Evolutionary conservation across 2,329 filamentous ascomycete genomes (phyloP), one percentile per base, ranked within the genome.

Genomic region (Fusarium pseudoanthophilum): DNA sequence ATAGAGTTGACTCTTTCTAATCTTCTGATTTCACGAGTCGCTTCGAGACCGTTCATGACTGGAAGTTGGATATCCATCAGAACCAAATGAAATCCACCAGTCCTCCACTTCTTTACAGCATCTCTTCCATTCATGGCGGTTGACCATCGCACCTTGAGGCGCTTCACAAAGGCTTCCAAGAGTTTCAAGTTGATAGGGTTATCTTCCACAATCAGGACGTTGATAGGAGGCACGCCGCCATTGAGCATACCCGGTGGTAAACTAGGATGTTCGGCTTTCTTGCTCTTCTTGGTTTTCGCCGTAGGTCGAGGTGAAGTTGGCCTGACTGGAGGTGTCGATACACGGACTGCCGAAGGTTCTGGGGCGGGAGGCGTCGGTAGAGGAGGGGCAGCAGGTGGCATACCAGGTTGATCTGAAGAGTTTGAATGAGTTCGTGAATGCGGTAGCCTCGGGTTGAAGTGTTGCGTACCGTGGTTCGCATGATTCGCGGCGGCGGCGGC

Each of bases 61-160:
- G 96, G 96, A 64, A 99, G 87, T 80, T 98, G 96, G 75, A 99
- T 98, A 81, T 99, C 96, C 96, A 99, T 99, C 61, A 99, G 86
- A 21, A 99, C 96, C 73, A 99, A 84, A 84, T 99, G 96, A 79
- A 97, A 98, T 2, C 96, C 96, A 40, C 96, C 96, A 9, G 89
- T 88, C 62, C 93, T 91, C 95, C 96, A 99, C 83, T 97, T 98
- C 69, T 90, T 92, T 34, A 98, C 95, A 4, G 96, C 96, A 74
- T 98, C 95, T 72, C 92, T 91, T 30, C 96, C 96, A 80, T 98
- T 97, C 88, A 97, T 94, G 42, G 96, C 96, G n/a, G 94, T 97
- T 82, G 96, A 93, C 95, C 95, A 98, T 39, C 96, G 90, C 11
- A 99, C 96, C 79, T 97, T 98, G 56, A 99, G 87, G 55, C 95